Percentiles rank a stretch among this genome's conserved stretches.
Conservation (phyloP, 163 green algal genomes). For the Smithsoniella earleae region DNA sequence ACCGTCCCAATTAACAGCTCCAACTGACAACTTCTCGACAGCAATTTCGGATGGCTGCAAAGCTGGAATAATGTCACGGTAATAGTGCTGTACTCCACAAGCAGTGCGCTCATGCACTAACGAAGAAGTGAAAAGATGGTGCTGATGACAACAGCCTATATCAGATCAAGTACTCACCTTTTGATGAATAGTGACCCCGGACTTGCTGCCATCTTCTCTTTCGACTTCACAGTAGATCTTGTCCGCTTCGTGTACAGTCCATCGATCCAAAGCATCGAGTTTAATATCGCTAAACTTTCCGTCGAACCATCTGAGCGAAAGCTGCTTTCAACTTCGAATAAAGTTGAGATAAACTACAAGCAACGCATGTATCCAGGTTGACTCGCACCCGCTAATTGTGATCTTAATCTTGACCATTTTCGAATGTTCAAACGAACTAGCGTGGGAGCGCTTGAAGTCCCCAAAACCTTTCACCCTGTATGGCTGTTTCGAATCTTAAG, state of each 20-base stretch:
- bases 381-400: too few relatives aligned
- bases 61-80: not conserved
- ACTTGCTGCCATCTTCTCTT: not conserved
- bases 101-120: too few relatives aligned
- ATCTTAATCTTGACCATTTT: too few relatives aligned
- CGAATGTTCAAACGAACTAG: too few relatives aligned
- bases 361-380: too few relatives aligned
- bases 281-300: not conserved
- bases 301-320: slow-evolving; percentile 25
- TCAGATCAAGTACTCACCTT: not conserved
- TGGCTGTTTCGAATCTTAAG: too few relatives aligned
- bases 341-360: too few relatives aligned
- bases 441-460: too few relatives aligned
- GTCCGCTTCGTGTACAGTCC: not conserved
- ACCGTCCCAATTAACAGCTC: slow-evolving; percentile 19
- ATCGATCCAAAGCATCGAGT: slow-evolving; percentile 16
- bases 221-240: not conserved
- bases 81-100: not conserved
- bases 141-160: not conserved
- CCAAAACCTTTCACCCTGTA: too few relatives aligned
- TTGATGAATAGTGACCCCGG: not conserved
- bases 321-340: too few relatives aligned
- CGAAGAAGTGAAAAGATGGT: too few relatives aligned
- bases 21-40: slow-evolving; percentile 21
- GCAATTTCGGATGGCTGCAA: slow-evolving; percentile 2